These are phyloP conservation scores for Irpex sp. DNA, from an alignment of 1,284 basidiomycete genomes.

Conservation along the genomic window DNA sequence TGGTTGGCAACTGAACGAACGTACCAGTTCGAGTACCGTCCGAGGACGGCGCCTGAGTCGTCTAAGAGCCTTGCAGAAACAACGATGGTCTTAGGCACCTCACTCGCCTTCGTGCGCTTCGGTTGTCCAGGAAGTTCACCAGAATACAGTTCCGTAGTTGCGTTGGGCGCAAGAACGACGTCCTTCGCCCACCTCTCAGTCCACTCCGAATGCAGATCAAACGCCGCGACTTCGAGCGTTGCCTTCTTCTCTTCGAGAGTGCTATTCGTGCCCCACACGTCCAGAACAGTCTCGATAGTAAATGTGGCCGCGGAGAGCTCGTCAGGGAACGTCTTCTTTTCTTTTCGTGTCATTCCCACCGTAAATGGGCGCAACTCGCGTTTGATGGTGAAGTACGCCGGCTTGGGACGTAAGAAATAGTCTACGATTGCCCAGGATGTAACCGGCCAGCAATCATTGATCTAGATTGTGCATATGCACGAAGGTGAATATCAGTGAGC, in stretches of 20 bases:
- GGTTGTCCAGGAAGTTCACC: slow-evolving; percentile 68
- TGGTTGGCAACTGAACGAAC: slow-evolving; percentile 10
- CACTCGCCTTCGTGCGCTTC: slow-evolving; percentile 55
- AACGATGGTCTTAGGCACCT: slow-evolving; percentile 63
- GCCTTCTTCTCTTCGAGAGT: slow-evolving; percentile 52
- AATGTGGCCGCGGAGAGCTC: slow-evolving; percentile 59
- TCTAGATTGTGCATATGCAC: slow-evolving; percentile 21
- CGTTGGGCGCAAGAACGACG: slow-evolving; percentile 60
- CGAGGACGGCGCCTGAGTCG: slow-evolving; percentile 50
- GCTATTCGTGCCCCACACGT: slow-evolving; percentile 84
- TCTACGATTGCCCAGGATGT: slow-evolving; percentile 67
- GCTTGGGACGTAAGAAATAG: slow-evolving; percentile 60
- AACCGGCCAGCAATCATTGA: slow-evolving; percentile 72
- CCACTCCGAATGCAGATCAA: slow-evolving; percentile 63
- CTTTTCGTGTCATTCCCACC: slow-evolving; percentile 78
- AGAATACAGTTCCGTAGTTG: slow-evolving; percentile 75
- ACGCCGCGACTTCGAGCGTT: slow-evolving; percentile 62
- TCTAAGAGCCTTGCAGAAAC: slow-evolving; percentile 72
- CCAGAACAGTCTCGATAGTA: slow-evolving; percentile 58
- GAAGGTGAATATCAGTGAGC: background rate
- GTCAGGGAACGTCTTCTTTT: slow-evolving; percentile 53
- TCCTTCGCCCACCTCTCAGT: slow-evolving; percentile 44
- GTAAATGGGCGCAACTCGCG: slow-evolving; percentile 56
- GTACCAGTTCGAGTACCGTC: slow-evolving; percentile 77
- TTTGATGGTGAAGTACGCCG: slow-evolving; percentile 51